Conservation (phyloP, 345 rosid genomes). For the Schrenkiella parvula region DNA sequence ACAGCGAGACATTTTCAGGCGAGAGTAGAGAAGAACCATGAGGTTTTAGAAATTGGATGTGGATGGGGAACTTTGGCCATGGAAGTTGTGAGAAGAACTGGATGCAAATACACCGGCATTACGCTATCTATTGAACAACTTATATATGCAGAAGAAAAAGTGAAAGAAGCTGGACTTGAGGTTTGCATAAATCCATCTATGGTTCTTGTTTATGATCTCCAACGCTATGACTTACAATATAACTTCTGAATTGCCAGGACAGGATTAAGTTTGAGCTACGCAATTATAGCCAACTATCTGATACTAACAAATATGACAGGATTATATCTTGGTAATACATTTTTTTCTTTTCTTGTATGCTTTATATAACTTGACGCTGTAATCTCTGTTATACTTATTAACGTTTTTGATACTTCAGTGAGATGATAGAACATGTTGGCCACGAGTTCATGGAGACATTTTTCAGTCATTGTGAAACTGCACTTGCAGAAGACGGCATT, state of each 20-base stretch:
- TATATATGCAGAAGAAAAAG: slow-evolving; percentile 57
- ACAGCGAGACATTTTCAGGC: slow-evolving; percentile 31
- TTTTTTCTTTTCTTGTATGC: background rate
- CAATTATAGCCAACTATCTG: slow-evolving; percentile 66
- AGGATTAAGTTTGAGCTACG: slow-evolving; percentile 52
- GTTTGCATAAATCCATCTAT: slow-evolving; percentile 21
- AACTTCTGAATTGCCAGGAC: slow-evolving; percentile 38
- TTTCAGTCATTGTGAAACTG: slow-evolving; percentile 65
- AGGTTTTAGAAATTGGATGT: slow-evolving; percentile 76
- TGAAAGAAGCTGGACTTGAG: slow-evolving; percentile 79
- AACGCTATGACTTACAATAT: background rate
- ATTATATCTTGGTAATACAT: slow-evolving; percentile 64
- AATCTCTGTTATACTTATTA: background rate
- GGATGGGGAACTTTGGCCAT: slow-evolving; percentile 93
- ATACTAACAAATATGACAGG: slow-evolving; percentile 50
- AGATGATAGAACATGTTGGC: slow-evolving; percentile 91
- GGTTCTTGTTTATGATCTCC: background rate
- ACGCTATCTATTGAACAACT: slow-evolving; percentile 72
- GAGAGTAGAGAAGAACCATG: slow-evolving; percentile 47
- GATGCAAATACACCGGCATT: slow-evolving; percentile 83
- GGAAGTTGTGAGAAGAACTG: slow-evolving; percentile 73
- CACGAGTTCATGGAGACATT: slow-evolving; percentile 79
- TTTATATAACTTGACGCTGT: background rate
- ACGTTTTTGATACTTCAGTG: slow-evolving; percentile 41
- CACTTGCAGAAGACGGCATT: slow-evolving; percentile 65